Evolutionary conservation across 2,329 filamentous ascomycete species (phyloP).

Genomic region (Ceratocystiopsis sp.): DNA sequence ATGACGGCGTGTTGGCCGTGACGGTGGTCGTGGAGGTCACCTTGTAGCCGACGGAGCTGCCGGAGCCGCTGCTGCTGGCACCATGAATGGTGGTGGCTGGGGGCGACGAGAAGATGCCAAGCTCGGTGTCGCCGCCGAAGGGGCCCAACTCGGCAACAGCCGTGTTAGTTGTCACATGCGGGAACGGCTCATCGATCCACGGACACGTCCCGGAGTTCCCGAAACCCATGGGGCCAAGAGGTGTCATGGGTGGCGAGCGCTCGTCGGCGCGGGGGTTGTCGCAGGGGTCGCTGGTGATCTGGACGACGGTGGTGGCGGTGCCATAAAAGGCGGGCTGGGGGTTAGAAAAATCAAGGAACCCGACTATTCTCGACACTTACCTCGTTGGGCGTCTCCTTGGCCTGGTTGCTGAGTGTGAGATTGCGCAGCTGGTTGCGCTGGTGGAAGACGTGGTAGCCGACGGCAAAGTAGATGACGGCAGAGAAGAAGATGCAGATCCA

Average conservation of each 20-base stretch:
- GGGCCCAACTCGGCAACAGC: too few relatives aligned
- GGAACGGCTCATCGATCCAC: conserved; percentile 7
- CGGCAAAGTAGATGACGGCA: conserved; percentile 35
- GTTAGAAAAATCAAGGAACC: not conserved
- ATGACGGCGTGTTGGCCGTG: conserved; percentile 3
- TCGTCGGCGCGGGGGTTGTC: conserved; percentile 4
- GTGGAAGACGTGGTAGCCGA: conserved; percentile 43
- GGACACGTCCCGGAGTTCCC: not conserved
- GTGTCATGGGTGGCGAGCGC: conserved; percentile 4
- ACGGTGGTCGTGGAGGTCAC: conserved; percentile 1
- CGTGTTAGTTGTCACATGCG: too few relatives aligned
- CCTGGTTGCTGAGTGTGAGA: conserved; percentile 29
- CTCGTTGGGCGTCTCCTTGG: conserved; percentile 16
- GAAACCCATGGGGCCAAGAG: not conserved
- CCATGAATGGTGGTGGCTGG: not conserved
- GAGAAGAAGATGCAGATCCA: conserved; percentile 42
- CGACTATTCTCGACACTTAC: conserved; percentile 13
- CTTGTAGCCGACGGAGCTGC: not conserved
- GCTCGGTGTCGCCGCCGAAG: not conserved
- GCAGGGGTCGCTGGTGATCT: conserved; percentile 21
- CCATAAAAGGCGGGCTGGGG: conserved; percentile 18
- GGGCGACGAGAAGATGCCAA: not conserved
- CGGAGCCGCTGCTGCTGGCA: not conserved
- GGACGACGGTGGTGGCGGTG: conserved; percentile 35
- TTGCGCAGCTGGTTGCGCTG: conserved; percentile 38